phyloP scores from a whole-genome alignment of 257 asterid genomes.

The Jacaranda mimosifolia region DNA sequence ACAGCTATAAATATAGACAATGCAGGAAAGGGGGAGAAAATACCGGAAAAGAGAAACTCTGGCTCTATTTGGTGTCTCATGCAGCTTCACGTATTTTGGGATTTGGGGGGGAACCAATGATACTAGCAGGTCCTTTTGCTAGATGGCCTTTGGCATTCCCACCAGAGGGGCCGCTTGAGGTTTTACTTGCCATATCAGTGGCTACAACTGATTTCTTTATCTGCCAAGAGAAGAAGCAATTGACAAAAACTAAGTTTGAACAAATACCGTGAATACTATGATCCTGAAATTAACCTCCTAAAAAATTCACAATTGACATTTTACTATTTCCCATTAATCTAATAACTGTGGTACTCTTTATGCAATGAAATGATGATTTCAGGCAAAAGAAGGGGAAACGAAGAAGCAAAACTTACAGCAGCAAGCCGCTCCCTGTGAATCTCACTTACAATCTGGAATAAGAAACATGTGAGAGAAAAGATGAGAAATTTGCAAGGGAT shows the following conservation, averaged over 20 bases:
- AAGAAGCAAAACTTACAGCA: constrained; percentile 56
- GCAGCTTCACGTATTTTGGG: constrained; percentile 71
- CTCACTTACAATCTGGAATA: constrained; percentile 69
- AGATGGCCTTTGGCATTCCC: constrained; percentile 71
- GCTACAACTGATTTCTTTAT: constrained; percentile 66
- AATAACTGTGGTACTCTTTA: background rate
- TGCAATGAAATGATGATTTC: background rate
- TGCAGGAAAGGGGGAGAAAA: background rate
- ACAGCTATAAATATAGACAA: constrained; percentile 4
- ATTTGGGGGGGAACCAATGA: constrained; percentile 75
- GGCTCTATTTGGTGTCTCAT: constrained; percentile 32
- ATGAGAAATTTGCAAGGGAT: background rate
- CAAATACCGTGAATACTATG: background rate
- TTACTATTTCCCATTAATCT: background rate
- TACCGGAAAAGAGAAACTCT: constrained; percentile 22
- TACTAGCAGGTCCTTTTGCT: constrained; percentile 62
- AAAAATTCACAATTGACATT: background rate
- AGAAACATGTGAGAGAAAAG: constrained; percentile 33
- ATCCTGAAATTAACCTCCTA: background rate
- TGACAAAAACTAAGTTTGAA: background rate
- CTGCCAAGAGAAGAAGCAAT: constrained; percentile 45
- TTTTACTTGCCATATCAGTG: constrained; percentile 57
- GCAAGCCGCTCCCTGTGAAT: constrained; percentile 89
- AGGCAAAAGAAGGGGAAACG: constrained; percentile 13
- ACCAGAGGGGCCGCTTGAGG: constrained; percentile 61